Conservation (phyloP, 108 stramenopile genomes). For the Thalassiosira profunda region DNA sequence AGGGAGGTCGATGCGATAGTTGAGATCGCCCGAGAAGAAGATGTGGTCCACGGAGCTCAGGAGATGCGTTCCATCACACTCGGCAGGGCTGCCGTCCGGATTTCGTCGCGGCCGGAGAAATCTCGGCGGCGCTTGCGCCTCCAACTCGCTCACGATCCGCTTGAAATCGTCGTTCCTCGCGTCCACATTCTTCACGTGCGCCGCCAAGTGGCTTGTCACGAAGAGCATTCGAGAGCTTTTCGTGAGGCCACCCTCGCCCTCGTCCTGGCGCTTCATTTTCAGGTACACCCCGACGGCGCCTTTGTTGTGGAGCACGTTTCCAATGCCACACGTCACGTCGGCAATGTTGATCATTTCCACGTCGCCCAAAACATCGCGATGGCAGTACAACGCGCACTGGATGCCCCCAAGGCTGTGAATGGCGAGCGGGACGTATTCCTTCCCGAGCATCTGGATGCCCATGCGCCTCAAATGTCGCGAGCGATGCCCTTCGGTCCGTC, state of each 20-base stretch:
- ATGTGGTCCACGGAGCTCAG: conserved; percentile 78
- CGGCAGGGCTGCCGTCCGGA: conserved; percentile 10
- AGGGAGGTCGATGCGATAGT: conserved; percentile 85
- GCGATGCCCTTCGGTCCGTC: conserved; percentile 81
- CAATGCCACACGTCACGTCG: conserved; percentile 92
- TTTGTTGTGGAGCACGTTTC: conserved; percentile 93
- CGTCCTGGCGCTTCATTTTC: conserved; percentile 53
- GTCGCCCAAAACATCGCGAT: conserved; percentile 68
- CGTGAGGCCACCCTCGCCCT: neutral
- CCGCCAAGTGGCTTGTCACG: conserved; percentile 87
- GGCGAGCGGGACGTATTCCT: conserved; percentile 82
- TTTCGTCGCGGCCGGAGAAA: conserved; percentile 59
- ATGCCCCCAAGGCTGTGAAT: conserved; percentile 91
- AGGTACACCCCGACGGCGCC: conserved; percentile 90
- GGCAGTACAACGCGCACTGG: conserved; percentile 85
- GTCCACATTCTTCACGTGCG: conserved; percentile 87
- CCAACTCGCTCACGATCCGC: conserved; percentile 82
- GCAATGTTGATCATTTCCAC: conserved; percentile 74
- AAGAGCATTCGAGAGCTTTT: conserved; percentile 79
- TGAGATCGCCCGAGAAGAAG: conserved; percentile 89
- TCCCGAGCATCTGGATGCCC: conserved; percentile 82
- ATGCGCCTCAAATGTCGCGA: conserved; percentile 80
- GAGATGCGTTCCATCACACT: conserved; percentile 56
- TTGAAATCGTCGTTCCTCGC: conserved; percentile 87
- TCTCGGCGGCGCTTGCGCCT: conserved; percentile 79